Percentiles rank a stretch among this genome's conserved stretches.
These are phyloP conservation scores for Salvia sclarea DNA, from an alignment of 305 asterid genomes.

Conservation along the genomic window DNA sequence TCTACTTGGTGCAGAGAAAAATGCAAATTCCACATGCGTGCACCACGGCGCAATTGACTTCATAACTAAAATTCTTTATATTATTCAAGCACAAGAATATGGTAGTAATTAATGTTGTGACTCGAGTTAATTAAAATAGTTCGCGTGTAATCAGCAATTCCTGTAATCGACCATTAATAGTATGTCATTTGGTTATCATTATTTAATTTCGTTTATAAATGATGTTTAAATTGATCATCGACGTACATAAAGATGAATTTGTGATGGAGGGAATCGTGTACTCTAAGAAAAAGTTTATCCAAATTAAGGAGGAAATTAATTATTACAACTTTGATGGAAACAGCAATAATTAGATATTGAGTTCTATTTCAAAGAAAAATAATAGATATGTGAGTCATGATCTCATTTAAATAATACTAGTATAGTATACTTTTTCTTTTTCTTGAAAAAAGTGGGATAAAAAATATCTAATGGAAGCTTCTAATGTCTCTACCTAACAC, in stretches of 20 bases:
- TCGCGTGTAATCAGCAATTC: background rate
- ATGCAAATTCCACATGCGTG: slow-evolving; percentile 22
- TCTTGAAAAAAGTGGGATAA: slow-evolving; percentile 7
- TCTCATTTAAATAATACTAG: slow-evolving; percentile 27
- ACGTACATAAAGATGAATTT: background rate
- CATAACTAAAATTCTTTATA: background rate
- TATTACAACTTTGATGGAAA: slow-evolving; percentile 31
- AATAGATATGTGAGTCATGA: slow-evolving; percentile 9
- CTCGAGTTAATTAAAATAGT: background rate
- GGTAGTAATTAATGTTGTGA: background rate
- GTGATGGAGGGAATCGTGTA: slow-evolving; percentile 9
- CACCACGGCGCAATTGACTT: slow-evolving; percentile 26
- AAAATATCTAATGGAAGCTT: slow-evolving; percentile 63
- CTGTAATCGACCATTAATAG: background rate
- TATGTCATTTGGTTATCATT: background rate
- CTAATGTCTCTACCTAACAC: slow-evolving; percentile 76
- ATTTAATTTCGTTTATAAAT: background rate
- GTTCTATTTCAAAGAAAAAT: too few species aligned
- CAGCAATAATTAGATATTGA: slow-evolving; percentile 10
- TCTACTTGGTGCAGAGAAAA: slow-evolving; percentile 15
- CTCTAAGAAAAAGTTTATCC: slow-evolving; percentile 10
- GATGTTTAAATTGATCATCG: background rate
- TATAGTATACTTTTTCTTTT: too few species aligned
- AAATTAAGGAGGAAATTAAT: slow-evolving; percentile 29
- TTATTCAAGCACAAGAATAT: background rate